Conservation (phyloP, 257 asterid species). For the Nicotiana paniculata region DNA sequence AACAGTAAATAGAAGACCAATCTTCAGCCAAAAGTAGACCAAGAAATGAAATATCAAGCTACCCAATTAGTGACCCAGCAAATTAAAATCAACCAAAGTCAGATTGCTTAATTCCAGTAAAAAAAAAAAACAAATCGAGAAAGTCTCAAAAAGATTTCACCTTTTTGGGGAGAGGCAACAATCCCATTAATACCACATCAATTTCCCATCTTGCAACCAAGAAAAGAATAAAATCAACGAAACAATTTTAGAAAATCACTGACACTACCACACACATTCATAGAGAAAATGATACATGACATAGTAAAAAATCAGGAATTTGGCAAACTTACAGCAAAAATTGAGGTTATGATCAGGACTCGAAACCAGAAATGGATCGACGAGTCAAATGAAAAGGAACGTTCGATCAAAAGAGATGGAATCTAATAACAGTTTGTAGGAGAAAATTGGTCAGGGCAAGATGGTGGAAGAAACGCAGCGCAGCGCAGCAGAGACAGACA, state of each 20-base stretch:
- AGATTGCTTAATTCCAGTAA: not conserved
- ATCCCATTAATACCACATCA: not conserved
- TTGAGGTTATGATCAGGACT: conserved; percentile 11
- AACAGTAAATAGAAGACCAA: conserved; percentile 7
- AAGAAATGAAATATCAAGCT: not conserved
- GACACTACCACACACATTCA: not conserved
- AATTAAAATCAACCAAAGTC: not conserved
- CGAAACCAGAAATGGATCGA: conserved; percentile 14
- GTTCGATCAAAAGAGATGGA: not conserved
- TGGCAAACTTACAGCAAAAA: conserved; percentile 26
- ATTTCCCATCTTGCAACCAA: not conserved
- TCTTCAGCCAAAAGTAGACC: conserved; percentile 7
- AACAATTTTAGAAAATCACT: not conserved
- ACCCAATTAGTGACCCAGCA: not conserved
- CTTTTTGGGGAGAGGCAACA: not conserved
- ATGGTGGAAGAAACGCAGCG: conserved; percentile 2
- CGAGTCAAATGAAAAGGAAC: conserved; percentile 9
- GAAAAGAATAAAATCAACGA: not conserved
- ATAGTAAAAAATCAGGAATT: not conserved
- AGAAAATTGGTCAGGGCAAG: not conserved
- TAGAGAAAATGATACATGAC: not conserved
- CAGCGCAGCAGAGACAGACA: not conserved
- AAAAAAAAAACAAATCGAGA: not conserved
- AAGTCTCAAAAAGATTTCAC: not conserved
- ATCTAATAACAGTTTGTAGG: not conserved